Conservation (phyloP, 129 eudicot genomes). For the Pseudognaphalium luteoalbum region DNA sequence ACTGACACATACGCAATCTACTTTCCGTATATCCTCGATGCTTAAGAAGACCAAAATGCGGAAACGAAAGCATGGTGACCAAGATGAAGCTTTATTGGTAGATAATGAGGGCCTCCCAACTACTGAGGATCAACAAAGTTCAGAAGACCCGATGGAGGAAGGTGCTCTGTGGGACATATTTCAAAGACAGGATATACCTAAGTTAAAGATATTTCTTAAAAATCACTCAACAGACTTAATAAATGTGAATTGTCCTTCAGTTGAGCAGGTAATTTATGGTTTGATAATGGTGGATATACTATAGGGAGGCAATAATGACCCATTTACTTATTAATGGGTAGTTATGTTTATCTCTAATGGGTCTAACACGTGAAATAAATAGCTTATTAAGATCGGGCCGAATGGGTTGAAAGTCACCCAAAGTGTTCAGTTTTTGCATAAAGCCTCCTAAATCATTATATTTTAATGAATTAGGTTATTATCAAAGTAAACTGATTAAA, state of each 20-base stretch:
- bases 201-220: neutral
- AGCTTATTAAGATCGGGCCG: too few species aligned
- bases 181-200: conserved; percentile 7
- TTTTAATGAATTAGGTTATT: too few species aligned
- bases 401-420: too few species aligned
- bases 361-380: too few species aligned
- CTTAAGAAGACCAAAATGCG: conserved; percentile 7
- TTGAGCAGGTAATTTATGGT: neutral
- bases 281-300: neutral
- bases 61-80: conserved; percentile 3
- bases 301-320: neutral
- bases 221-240: conserved; percentile 12
- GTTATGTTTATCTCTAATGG: too few species aligned
- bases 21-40: neutral
- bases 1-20: conserved; percentile 13
- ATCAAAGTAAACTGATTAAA: too few species aligned
- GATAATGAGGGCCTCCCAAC: neutral
- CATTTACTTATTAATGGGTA: neutral
- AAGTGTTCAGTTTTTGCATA: too few species aligned
- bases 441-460: too few species aligned
- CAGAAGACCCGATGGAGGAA: conserved; percentile 8
- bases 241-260: neutral
- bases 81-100: neutral
- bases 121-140: neutral
- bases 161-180: conserved; percentile 18